Evolutionary conservation across 179 eudicot species (phyloP), one percentile per base, ranked within the genome.

Genomic region (Beta corolliflora): DNA sequence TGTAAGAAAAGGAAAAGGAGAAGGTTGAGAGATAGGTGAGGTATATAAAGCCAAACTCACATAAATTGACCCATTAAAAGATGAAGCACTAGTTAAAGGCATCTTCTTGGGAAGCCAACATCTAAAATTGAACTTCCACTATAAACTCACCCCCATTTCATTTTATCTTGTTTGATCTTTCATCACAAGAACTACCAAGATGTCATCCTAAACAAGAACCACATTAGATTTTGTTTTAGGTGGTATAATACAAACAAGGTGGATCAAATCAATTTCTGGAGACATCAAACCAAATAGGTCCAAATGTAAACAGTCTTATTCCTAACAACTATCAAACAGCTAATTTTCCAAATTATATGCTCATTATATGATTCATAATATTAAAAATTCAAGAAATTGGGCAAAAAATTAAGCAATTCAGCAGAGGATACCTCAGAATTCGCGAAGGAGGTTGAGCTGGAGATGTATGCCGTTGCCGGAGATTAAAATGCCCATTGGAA

Each of bases 401-500:
- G 41, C 44, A 64, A 64, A 25, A 64, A 64, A 7, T 25, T 25
- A 25, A 64, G 21, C 25, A 79, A 75, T 53, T 59, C n/a, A 45
- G 65, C 6, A 21, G 18, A 10, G 3, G 7, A 18, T 69, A 93
- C 97, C 98, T 91, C 71, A 91, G 89, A 77, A 90, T 79, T 13
- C 97, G 94, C 61, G 85, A 89, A 77, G 87, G 87, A 29, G 89
- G 81, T 65, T 83, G 90, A 60, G 90, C 84, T 1, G 97, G 94
- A 11, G 97, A 91, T 0, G 87, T 83, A 7, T 92, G 81, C 9
- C 97, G 93, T 63, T 86, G 97, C 65, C 97, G 86, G 84, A 92
- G 95, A 86, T 91, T 92, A 25, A 89, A 75, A 78, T 88, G 86
- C 2, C 88, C 91, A 68, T 84, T 85, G 53, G 78, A 59, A 10